Base-by-base conservation (phyloP, 768 basidiomycete genomes). In the Boletus rubropictus region DNA sequence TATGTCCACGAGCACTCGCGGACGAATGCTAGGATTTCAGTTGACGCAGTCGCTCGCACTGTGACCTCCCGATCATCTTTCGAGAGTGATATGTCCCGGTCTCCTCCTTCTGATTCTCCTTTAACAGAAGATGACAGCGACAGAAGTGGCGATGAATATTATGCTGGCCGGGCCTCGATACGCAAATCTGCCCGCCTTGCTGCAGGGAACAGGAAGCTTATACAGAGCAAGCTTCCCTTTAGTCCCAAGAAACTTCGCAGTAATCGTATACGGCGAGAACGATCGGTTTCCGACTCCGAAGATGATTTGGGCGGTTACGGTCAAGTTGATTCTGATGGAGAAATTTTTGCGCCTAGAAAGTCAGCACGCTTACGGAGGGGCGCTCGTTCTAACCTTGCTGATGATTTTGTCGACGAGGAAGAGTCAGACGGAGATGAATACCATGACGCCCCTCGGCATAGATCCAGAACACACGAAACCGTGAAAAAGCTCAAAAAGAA, bases 161-260 rank as follows among this genome's bases (percentile, higher is more conserved):
- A 44, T 39, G 7, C 29, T 21, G 15, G 39, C 20, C 46, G 2
- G 25, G 18, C 18, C 15, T 27, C 33, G 22, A 38, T 44, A 18
- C 61, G 59, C 34, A 59, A 52, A 40, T 55, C 57, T 7, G 18
- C 44, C n/a, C 61, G 61, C 33, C 46, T 55, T 12, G 40, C 49
- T 31, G 33, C 44, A 32, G 36, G 18, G 17, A 24, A 39, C 12
- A 21, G 10, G 44, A 49, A 41, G 27, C 34, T 51, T 28, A 22
- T 2, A 22, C 62, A 68, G 56, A 63, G 58, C 41, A 58, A 60
- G 31, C 73, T 85, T 29, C 84, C 83, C 7, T 86, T 82, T 64
- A 86, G 83, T 56, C 84, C 86, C 0, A 75, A 64, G 59, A 87
- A 82, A 64, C 76, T 77, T 31, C 75, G 81, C 15, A 49, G 77